Evolutionary conservation across 2,329 filamentous ascomycete species (phyloP).

Genomic region (Dactylellina cionopaga): DNA sequence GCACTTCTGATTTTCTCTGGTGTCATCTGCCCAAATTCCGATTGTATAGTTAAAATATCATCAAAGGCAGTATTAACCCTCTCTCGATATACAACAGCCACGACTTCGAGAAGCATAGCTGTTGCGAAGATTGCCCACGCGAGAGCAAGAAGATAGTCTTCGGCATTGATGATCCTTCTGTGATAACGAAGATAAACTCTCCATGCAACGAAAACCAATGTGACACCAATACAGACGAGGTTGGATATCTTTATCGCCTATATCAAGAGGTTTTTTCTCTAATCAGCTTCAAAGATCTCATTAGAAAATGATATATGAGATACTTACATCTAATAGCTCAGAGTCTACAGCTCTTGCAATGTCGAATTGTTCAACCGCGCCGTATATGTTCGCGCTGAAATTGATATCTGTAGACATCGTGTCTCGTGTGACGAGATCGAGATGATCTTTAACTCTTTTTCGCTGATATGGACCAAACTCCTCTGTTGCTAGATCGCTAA

Average conservation of each 20-base stretch:
- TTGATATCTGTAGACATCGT: neutral
- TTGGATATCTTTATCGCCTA: neutral
- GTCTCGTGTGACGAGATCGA: too few species aligned
- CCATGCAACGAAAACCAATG: neutral
- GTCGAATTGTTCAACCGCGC: neutral
- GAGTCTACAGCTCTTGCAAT: neutral
- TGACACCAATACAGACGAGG: neutral
- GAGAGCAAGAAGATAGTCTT: neutral
- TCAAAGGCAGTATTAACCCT: neutral
- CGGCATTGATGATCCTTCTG: slow-evolving; percentile 2
- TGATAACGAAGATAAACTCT: neutral
- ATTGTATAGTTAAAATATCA: neutral
- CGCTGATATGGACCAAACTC: neutral
- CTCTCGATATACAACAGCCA: neutral
- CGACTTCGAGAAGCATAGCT: neutral
- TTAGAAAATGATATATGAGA: neutral
- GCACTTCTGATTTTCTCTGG: neutral
- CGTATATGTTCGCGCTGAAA: neutral
- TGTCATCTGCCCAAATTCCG: neutral
- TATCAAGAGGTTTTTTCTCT: neutral
- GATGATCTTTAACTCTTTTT: neutral
- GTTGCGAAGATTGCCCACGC: neutral
- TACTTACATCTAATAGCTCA: neutral
- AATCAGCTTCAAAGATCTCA: neutral
- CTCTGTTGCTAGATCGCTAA: too few species aligned